Base-by-base conservation (phyloP, 164 flowering plant genomes). In the Magnolia changhungtana region DNA sequence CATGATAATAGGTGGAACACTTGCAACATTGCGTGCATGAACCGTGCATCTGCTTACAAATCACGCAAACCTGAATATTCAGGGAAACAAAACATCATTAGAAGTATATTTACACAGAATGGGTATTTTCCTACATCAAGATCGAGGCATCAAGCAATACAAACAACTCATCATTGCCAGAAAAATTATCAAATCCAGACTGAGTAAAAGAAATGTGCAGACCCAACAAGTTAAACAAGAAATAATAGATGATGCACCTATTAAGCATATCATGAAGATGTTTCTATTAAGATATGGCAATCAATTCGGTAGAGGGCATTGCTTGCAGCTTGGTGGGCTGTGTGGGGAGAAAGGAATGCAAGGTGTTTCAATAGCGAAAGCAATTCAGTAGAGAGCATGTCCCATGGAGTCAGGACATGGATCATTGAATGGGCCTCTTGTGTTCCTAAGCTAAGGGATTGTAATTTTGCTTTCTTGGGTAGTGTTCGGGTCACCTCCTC, bases 1-100 rank as follows among this genome's bases (percentile, higher is more conserved):
- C 98, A 88, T 96, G 99, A 80, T 87, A 96, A 80, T 88, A 88
- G 37, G 98, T 96, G 61, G 95, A 87, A 81, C 99, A 96, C 85
- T 89, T 94, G 88, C 88, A 85, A 84, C 99, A 96, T 55, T 94
- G 97, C 52, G 91, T 91, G 84, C 99, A 96, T 11, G 98, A 92
- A 82, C 99, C 99, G 84, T 96, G 98, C 80, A 89, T 88, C 87
- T 96, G 99, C 80, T 93, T 91, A 81, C 99, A 96, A 64, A 96
- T 89, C 50, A 91, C 94, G 76, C 99, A 96, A 51, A 87, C 90
- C 98, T 96, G 87, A 50, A 83, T 50, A 75, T 52, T 45, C 71
- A 75, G n/a, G 59, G 64, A 24, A 79, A 72, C 68, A 23, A n/a
- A 70, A 18, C 49, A 29, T 16, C 19, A 68, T 31, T 29, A 29